Conservation (phyloP, 2,329 filamentous ascomycete species). For the Colletotrichum lini region DNA sequence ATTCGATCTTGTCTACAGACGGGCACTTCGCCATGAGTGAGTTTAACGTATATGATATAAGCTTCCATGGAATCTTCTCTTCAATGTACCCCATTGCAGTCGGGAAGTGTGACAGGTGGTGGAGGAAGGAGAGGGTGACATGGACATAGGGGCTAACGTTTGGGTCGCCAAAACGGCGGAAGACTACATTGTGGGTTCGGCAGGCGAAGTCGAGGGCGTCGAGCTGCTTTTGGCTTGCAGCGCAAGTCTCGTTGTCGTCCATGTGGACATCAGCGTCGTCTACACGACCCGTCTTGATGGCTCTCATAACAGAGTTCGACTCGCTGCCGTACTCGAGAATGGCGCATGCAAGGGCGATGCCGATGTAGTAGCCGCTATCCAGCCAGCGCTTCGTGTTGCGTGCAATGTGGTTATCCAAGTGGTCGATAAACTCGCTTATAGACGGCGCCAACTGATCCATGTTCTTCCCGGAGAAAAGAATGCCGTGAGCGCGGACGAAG, state of each 20-base stretch:
- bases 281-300: background rate
- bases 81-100: constrained; percentile 62
- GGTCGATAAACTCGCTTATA: constrained; percentile 58
- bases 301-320: constrained; percentile 2
- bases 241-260: background rate
- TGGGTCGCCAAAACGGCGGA: background rate
- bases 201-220: constrained; percentile 66
- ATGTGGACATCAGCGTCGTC: constrained; percentile 3
- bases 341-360: constrained; percentile 66
- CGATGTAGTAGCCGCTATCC: constrained; percentile 67
- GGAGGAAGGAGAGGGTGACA: constrained; percentile 72
- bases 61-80: constrained; percentile 66
- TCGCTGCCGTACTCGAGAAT: constrained; percentile 66
- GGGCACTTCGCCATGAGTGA: constrained; percentile 46
- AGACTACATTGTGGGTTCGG: background rate
- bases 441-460: background rate
- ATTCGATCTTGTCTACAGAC: constrained; percentile 44
- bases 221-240: constrained; percentile 60
- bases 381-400: constrained; percentile 66
- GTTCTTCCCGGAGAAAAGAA: constrained; percentile 14
- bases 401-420: constrained; percentile 72
- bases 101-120: constrained; percentile 58
- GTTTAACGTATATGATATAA: constrained; percentile 60
- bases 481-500: constrained; percentile 21
- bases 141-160: constrained; percentile 70